Evolutionary conservation across 495 filamentous ascomycete species (phyloP).

Genomic region (Hypoxylon intermedium): DNA sequence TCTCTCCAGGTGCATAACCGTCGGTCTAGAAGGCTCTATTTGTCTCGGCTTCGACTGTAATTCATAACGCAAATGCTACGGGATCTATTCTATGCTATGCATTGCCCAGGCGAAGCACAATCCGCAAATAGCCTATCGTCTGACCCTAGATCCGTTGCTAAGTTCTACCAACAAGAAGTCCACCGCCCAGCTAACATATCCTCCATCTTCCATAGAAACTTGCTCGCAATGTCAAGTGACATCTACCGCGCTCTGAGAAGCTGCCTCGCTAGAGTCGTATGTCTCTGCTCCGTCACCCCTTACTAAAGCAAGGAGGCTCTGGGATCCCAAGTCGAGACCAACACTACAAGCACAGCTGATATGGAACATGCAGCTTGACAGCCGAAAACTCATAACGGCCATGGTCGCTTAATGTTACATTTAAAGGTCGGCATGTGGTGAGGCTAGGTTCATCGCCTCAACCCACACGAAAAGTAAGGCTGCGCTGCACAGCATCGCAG

Average conservation of each 20-base stretch:
- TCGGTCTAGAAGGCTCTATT: slow-evolving; percentile 15
- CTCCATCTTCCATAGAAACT: background rate
- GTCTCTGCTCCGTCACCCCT: slow-evolving; percentile 17
- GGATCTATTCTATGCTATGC: background rate
- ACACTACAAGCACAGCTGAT: background rate
- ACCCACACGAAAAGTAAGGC: slow-evolving; percentile 14
- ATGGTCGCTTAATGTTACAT: background rate
- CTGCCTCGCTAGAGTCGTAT: slow-evolving; percentile 1
- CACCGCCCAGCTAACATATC: background rate
- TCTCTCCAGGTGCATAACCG: slow-evolving; percentile 15
- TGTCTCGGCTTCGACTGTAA: slow-evolving; percentile 19
- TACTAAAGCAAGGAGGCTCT: slow-evolving; percentile 7
- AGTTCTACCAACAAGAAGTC: no score
- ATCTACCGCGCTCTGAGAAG: slow-evolving; percentile 1
- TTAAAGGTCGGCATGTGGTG: slow-evolving; percentile 7
- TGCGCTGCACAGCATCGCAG: slow-evolving; percentile 25
- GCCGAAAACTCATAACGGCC: slow-evolving; percentile 9
- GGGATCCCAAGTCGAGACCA: slow-evolving; percentile 4
- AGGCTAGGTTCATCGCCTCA: slow-evolving; percentile 26
- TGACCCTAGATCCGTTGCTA: slow-evolving; percentile 6
- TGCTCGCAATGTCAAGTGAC: background rate
- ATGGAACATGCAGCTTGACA: slow-evolving; percentile 1
- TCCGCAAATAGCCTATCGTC: slow-evolving; percentile 15
- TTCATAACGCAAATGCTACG: slow-evolving; percentile 9
- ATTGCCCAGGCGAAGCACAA: background rate